Conservation (phyloP, 768 basidiomycete genomes). For the Infundibulicybe gibba region DNA sequence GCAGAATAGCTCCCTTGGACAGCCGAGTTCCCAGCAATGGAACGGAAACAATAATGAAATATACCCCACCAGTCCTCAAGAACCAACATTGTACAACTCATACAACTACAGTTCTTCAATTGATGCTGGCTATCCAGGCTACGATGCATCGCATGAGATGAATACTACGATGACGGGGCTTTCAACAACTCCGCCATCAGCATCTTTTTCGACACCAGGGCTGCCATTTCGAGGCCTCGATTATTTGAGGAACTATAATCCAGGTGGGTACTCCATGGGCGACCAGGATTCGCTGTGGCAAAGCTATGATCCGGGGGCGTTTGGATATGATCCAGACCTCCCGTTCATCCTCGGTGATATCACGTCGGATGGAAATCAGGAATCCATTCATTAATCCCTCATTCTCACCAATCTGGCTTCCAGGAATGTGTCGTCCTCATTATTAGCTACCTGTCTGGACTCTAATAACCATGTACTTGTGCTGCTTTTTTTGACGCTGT, state of each 20-base stretch:
- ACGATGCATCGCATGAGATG: conserved; percentile 35
- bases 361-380: conserved; percentile 30
- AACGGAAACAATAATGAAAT: conserved; percentile 37
- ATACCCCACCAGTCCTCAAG: conserved; percentile 37
- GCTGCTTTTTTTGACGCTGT: too few relatives aligned
- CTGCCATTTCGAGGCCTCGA: conserved; percentile 85
- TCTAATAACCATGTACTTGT: too few relatives aligned
- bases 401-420: neutral
- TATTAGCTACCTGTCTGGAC: too few relatives aligned
- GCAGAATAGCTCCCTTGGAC: conserved; percentile 33
- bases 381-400: conserved; percentile 21
- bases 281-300: conserved; percentile 55
- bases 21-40: conserved; percentile 41
- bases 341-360: conserved; percentile 58
- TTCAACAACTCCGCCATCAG: conserved; percentile 55
- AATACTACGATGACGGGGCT: conserved; percentile 33
- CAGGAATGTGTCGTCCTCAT: too few relatives aligned
- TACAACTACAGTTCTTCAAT: conserved; percentile 40
- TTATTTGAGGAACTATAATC: conserved; percentile 76
- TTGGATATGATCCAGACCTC: conserved; percentile 74
- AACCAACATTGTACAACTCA: conserved; percentile 40
- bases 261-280: conserved; percentile 41
- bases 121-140: conserved; percentile 36
- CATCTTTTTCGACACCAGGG: conserved; percentile 68
- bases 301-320: conserved; percentile 70